phyloP scores from a whole-genome alignment of 306 rosid genomes.

The Rosa persica region DNA sequence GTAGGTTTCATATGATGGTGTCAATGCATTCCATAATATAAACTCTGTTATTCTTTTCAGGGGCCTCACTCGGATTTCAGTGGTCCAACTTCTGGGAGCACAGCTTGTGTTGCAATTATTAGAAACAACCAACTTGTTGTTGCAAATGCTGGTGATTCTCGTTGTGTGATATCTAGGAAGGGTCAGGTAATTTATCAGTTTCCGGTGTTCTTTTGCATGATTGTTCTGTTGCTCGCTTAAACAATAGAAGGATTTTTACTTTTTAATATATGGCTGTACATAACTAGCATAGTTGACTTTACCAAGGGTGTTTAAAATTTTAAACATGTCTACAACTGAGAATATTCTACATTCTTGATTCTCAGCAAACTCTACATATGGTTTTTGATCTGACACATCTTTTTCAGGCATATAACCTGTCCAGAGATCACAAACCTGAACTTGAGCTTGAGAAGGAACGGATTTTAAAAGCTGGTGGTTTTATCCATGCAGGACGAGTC shows the following conservation, averaged over 20 bases:
- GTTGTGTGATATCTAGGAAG: conserved; percentile 89
- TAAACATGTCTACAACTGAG: neutral
- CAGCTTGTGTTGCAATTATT: conserved; percentile 91
- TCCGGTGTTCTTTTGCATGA: neutral
- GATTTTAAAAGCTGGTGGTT: conserved; percentile 92
- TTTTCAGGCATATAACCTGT: conserved; percentile 84
- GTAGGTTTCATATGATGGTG: neutral
- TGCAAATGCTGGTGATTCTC: conserved; percentile 99
- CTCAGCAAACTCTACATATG: neutral
- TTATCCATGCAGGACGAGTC: conserved; percentile 93
- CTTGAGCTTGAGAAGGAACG: conserved; percentile 91
- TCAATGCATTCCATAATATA: conserved; percentile 16
- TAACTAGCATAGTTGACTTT: neutral
- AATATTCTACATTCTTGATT: neutral
- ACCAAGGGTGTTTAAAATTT: neutral
- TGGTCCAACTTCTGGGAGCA: conserved; percentile 98
- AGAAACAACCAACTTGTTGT: conserved; percentile 76
- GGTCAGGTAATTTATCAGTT: conserved; percentile 70
- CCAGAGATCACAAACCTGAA: conserved; percentile 96
- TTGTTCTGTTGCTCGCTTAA: conserved; percentile 7
- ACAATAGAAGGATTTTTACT: neutral
- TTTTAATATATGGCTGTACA: neutral
- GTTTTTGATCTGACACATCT: conserved; percentile 22
- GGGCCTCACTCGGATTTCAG: conserved; percentile 96
- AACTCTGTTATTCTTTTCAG: conserved; percentile 40